A percentile compares a stretch with the other conserved stretches of the same genome.
phyloP scores from a whole-genome alignment of 345 rosid genomes.

The Gossypium australe region DNA sequence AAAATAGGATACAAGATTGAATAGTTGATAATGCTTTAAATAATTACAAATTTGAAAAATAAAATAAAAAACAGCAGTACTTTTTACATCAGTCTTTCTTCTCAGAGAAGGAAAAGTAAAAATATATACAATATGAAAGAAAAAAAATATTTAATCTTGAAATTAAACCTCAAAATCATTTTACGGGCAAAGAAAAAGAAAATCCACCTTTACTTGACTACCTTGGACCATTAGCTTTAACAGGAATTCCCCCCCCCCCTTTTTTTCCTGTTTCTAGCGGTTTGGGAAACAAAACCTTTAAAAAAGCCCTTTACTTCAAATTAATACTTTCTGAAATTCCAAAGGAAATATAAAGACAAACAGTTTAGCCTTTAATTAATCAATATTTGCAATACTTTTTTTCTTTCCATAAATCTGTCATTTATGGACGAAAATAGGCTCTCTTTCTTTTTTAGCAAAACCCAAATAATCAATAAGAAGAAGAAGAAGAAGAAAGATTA shows the following conservation, averaged over 20 bases:
- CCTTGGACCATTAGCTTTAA: not conserved
- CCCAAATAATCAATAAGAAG: not conserved
- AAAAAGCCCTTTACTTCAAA: not conserved
- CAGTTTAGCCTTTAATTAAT: not conserved
- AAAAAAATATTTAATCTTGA: not conserved
- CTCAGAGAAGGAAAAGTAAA: not conserved
- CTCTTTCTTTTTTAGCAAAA: not conserved
- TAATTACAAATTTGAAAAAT: not conserved
- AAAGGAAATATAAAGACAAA: not conserved
- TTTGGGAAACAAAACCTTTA: not conserved
- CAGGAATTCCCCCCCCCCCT: not conserved
- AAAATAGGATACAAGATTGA: not conserved
- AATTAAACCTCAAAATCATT: not conserved
- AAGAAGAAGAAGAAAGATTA: conserved; percentile 17
- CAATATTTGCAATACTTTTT: not conserved
- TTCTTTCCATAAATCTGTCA: not conserved
- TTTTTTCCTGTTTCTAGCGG: not conserved
- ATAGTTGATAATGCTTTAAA: not conserved
- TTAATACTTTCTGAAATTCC: not conserved
- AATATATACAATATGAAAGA: not conserved
- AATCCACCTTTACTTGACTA: not conserved
- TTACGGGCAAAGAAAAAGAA: not conserved
- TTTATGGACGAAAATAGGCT: not conserved
- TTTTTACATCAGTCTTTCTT: not conserved
- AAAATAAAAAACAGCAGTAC: not conserved